Conservation (phyloP, 768 basidiomycete species). For the Cubamyces sp. region DNA sequence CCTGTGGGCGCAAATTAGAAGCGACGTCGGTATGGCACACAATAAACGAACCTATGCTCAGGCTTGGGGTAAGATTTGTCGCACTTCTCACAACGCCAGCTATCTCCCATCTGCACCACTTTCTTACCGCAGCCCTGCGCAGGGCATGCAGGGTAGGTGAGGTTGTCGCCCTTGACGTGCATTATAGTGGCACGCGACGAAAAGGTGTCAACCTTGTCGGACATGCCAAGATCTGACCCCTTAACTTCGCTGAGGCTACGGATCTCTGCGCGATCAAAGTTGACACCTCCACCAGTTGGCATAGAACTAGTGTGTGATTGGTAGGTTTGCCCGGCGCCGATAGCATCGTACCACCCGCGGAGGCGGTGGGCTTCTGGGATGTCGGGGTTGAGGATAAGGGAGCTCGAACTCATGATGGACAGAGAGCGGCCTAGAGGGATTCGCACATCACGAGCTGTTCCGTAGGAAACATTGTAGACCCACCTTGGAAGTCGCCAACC, state of each 20-base stretch:
- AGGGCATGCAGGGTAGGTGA: conserved; percentile 90
- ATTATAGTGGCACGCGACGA: conserved; percentile 80
- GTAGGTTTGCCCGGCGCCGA: conserved; percentile 67
- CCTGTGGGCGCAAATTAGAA: conserved; percentile 39
- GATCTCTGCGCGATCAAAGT: conserved; percentile 74
- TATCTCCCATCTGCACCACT: conserved; percentile 64
- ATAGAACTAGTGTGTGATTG: conserved; percentile 63
- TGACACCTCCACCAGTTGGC: conserved; percentile 41
- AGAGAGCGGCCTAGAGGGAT: conserved; percentile 68
- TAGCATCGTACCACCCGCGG: conserved; percentile 89
- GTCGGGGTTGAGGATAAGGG: conserved; percentile 87
- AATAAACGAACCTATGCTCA: conserved; percentile 69
- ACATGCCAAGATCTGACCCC: conserved; percentile 70
- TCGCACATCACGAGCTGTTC: neutral
- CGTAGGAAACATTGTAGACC: conserved; percentile 5
- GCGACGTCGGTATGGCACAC: neutral
- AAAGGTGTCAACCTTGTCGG: conserved; percentile 82
- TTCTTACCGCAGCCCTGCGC: conserved; percentile 87
- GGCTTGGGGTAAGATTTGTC: conserved; percentile 70
- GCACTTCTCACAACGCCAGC: conserved; percentile 97
- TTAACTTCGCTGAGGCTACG: conserved; percentile 79
- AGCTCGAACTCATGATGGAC: conserved; percentile 80
- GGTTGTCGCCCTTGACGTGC: conserved; percentile 81
- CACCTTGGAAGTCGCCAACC: conserved; percentile 90
- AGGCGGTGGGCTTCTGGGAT: conserved; percentile 86